Evolutionary conservation across 805 yeast genomes (phyloP), one percentile per base, ranked within the genome.

Genomic region (Schizosaccharomyces pombe): DNA sequence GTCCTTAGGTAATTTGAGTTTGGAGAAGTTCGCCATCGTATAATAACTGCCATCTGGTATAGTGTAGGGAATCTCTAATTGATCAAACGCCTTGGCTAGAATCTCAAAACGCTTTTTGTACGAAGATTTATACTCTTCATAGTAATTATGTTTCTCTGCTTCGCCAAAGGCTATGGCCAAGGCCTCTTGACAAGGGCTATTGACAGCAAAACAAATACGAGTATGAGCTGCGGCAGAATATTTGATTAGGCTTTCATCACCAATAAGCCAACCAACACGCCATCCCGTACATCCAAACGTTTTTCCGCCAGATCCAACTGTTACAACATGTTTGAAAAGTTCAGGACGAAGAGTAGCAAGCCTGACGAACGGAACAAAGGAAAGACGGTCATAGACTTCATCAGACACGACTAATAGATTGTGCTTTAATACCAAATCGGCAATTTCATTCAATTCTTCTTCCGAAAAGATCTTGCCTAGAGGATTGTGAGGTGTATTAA

Each of bases 271-370:
- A 55, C 98, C 98, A 54, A 91, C 76, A 72, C 98, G 80, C 96
- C 97, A 91, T 55, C 98, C 98, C 11, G 98, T 91, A 47, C 95
- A 95, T n/a, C 95, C 94, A 70, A 91, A 91, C 0, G 95, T 79
- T 67, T 91, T 91, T 58, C 98, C 98, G 5, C 96, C 98, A 30
- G 95, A 85, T 1, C 97, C 97, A 24, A 91, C 93, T 2, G 96
- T 80, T 55, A 91, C 69, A 0, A 96, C 85, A 62, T 86, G 71
- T 56, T 77, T 76, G 29, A 76, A 80, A 57, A 86, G 75, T 61
- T 86, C 95, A 4, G 89, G 87, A 4, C 79, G 71, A 55, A 89
- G 69, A 1, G 85, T 77, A 1, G 95, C 94, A 52, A 91, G 81
- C 63, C 97, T 75, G 5, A 89, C 80, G 67, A 89, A 86, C 2